Base-by-base conservation (phyloP, 2,329 filamentous ascomycete genomes). In the Fusarium fujikuroi region DNA sequence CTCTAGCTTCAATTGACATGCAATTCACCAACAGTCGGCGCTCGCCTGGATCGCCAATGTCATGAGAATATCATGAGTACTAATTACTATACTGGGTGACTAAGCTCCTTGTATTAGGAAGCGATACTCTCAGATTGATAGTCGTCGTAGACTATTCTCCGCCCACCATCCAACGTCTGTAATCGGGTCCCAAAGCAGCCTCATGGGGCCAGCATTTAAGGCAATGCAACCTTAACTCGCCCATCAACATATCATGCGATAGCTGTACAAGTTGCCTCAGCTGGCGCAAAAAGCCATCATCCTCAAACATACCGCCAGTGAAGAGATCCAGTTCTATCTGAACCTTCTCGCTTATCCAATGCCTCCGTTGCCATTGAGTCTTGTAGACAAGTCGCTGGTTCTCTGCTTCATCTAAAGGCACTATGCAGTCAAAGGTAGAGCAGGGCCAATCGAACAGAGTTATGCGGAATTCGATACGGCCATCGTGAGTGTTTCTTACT, bases 91-190 rank as follows among this genome's bases (percentile, higher is more conserved):
- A 9, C n/a, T 5, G 3, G 5, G 28, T 32, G 16, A 23, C 5
- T 23, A 23, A 32, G 2, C 5, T 16, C 11, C 10, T 23, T 4
- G 0, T 6, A 19, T 34, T 14, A 9, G 21, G 2, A 19, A 50
- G 14, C 5, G 8, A 50, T 34, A 9, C 21, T 34, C 8, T 34
- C 15, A 5, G 10, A 23, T 23, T 34, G 8, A 23, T 21, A 19
- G 11, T 14, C 2, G 10, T 14, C 15, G 30, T 50, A 18, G 47
- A 18, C 30, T 34, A 50, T 3, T 19, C 30, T 19, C 21, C 19
- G 7, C 21, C 30, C 21, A 34, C 16, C 30, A 23, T 50, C 8
- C 21, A 9, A 7, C 30, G 47, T 18, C 47, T 50, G 16, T 50
- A 23, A 12, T 16, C 30, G 11, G n/a, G 21, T 19, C 30, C 21